Evolutionary conservation across 305 asterid species (phyloP).

Genomic region (Plantago lanceolata): DNA sequence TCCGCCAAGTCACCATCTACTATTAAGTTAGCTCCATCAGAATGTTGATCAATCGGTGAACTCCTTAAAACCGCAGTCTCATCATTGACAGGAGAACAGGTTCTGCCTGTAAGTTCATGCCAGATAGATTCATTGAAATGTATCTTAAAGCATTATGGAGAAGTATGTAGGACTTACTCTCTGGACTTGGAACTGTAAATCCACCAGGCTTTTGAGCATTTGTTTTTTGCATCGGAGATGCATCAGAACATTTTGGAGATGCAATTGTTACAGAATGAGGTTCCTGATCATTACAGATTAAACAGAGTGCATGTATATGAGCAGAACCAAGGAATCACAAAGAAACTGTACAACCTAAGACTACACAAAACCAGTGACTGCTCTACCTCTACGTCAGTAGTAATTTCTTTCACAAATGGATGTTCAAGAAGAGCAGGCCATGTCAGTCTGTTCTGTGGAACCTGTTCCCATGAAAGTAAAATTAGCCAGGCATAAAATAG

Average conservation of each 20-base stretch:
- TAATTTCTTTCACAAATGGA: conserved; percentile 76
- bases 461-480: conserved; percentile 43
- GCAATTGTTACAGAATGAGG: conserved; percentile 31
- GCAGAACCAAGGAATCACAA: conserved; percentile 10
- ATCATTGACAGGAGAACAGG: conserved; percentile 37
- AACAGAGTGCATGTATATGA: conserved; percentile 22
- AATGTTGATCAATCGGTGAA: conserved; percentile 41
- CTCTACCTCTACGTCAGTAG: conserved; percentile 48
- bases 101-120: conserved; percentile 39
- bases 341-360: conserved; percentile 16
- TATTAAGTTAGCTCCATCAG: conserved; percentile 36
- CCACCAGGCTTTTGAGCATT: conserved; percentile 48
- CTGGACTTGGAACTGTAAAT: conserved; percentile 38
- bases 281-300: conserved; percentile 41
- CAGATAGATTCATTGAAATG: conserved; percentile 23
- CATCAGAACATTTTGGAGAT: conserved; percentile 46
- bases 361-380: conserved; percentile 16
- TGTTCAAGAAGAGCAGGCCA: conserved; percentile 99
- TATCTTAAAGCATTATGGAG: conserved; percentile 22
- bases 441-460: conserved; percentile 80
- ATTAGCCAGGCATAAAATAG: conserved; percentile 27
- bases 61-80: conserved; percentile 37
- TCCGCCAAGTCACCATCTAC: conserved; percentile 36
- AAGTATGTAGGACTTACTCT: conserved; percentile 34
- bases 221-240: conserved; percentile 44